These are phyloP conservation scores for Tolypocladium cylindrosporum DNA, from an alignment of 2,329 filamentous ascomycete species.

Conservation along the genomic window DNA sequence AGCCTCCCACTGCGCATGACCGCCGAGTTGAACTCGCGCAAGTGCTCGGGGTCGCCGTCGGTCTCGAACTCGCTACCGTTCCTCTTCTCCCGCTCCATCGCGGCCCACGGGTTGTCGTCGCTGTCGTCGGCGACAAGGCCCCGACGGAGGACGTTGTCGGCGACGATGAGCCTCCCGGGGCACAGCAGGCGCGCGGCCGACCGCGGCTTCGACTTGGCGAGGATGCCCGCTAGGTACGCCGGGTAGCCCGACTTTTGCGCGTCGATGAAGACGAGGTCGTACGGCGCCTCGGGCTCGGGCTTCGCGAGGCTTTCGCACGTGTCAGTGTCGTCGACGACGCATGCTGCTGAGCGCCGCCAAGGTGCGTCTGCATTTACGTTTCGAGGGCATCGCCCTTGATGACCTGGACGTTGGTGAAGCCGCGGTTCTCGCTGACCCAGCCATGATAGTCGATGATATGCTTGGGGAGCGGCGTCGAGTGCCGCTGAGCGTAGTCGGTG, in stretches of 20 bases:
- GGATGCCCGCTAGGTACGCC: constrained; percentile 29
- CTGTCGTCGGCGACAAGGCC: constrained; percentile 31
- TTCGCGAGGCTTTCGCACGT: constrained; percentile 15
- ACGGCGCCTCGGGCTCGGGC: constrained; percentile 28
- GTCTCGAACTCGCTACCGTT: constrained; percentile 10
- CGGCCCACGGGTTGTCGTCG: constrained; percentile 22
- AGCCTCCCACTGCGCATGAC: constrained; percentile 16
- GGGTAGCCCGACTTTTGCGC: constrained; percentile 39
- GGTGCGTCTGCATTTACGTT: constrained; percentile 21
- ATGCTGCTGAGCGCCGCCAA: background rate
- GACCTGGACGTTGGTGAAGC: constrained; percentile 30
- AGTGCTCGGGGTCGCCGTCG: constrained; percentile 9
- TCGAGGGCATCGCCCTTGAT: constrained; percentile 31
- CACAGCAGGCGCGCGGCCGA: constrained; percentile 27
- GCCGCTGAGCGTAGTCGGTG: constrained; percentile 23
- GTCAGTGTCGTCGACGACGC: background rate
- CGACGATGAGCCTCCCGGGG: constrained; percentile 35
- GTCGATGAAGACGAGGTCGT: constrained; percentile 40
- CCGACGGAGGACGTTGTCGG: constrained; percentile 38
- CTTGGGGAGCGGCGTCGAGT: constrained; percentile 23
- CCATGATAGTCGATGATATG: constrained; percentile 26
- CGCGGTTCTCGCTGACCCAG: constrained; percentile 15
- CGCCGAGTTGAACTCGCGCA: constrained; percentile 18
- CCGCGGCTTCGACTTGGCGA: constrained; percentile 26
- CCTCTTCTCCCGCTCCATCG: constrained; percentile 3